Evolutionary conservation across 1,139 yeast genomes (phyloP), one percentile per base, ranked within the genome.

Genomic region (Debaryomycetaceae sp.): DNA sequence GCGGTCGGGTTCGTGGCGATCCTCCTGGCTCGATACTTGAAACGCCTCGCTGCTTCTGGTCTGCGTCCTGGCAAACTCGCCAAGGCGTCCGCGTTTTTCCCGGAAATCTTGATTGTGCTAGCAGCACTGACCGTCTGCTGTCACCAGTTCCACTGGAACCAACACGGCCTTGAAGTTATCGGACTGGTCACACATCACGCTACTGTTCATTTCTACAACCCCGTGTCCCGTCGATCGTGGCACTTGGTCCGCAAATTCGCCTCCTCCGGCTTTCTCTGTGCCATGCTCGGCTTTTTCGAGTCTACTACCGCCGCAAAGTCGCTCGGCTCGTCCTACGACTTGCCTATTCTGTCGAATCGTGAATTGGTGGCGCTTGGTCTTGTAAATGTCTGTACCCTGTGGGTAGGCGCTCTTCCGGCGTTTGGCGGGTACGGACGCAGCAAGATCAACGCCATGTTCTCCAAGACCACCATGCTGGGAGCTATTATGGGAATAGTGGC

Each of bases 381-480:
- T 14, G 73, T 81, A 29, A 90, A 87, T 44, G 38, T 86, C 2
- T 56, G 68, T 4, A 77, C 79, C 2, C 70, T 85, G 2, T 36
- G 73, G 14, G 74, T 83, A 41, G 90, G 95, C 3, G 82, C 90
- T 0, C 58, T 90, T 11, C 97, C 98, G 0, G 76, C 95, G 1
- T 87, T 87, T 62, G 98, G 98, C 3, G 97, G 98, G 0, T 90
- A 90, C 47, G 97, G 96, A 2, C 68, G 98, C 47, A 78, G 93
- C 22, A 87, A 82, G 45, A 77, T 90, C 34, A 90, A 90, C 53
- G 82, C 90, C 2, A 61, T 85, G 27, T 76, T 90, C 8, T 97
- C 94, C 0, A 74, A 74, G 39, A 81, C 95, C 0, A 90, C 92
- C 4, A 61, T 80, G 53, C 73, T 93, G 26, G 94, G 95, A 0